Percentiles rank a stretch among this genome's conserved stretches.
Conservation (phyloP, 1,139 yeast genomes). For the Suhomyces anneliseae region DNA sequence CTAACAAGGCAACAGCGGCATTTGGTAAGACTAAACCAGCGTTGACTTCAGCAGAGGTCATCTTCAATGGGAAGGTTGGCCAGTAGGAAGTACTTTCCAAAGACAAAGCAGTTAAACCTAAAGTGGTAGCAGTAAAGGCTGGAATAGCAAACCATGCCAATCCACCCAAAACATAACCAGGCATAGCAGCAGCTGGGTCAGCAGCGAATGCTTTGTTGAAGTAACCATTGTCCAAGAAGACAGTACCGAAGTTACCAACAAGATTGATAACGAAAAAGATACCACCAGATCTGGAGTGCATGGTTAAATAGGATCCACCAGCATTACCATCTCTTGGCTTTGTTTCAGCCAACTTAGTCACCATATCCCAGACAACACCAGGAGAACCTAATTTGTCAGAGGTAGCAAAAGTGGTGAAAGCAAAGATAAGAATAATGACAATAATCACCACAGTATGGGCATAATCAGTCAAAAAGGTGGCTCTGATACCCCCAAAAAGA, state of each 20-base stretch:
- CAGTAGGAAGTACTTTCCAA: conserved; percentile 65
- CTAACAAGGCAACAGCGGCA: conserved; percentile 82
- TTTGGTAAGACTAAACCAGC: conserved; percentile 85
- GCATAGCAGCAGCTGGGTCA: conserved; percentile 77
- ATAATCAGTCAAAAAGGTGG: conserved; percentile 86
- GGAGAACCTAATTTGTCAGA: conserved; percentile 72
- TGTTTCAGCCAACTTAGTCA: conserved; percentile 55
- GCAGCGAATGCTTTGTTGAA: conserved; percentile 92
- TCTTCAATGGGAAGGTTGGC: conserved; percentile 72
- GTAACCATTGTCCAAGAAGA: conserved; percentile 84
- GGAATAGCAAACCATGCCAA: conserved; percentile 91
- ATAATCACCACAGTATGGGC: conserved; percentile 68
- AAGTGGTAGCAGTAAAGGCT: conserved; percentile 73
- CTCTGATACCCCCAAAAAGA: conserved; percentile 84
- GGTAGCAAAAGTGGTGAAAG: conserved; percentile 65
- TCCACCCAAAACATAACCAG: conserved; percentile 93
- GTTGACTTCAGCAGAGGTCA: conserved; percentile 66
- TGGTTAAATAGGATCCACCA: conserved; percentile 75
- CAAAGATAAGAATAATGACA: conserved; percentile 59
- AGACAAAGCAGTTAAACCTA: conserved; percentile 80
- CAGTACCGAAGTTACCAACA: conserved; percentile 88
- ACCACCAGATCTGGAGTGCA: conserved; percentile 76
- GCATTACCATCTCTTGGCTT: conserved; percentile 74
- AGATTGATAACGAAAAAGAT: conserved; percentile 80
- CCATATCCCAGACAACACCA: conserved; percentile 69